phyloP scores from a whole-genome alignment of 2,329 filamentous ascomycete genomes.

The Ceratocystis papillata region DNA sequence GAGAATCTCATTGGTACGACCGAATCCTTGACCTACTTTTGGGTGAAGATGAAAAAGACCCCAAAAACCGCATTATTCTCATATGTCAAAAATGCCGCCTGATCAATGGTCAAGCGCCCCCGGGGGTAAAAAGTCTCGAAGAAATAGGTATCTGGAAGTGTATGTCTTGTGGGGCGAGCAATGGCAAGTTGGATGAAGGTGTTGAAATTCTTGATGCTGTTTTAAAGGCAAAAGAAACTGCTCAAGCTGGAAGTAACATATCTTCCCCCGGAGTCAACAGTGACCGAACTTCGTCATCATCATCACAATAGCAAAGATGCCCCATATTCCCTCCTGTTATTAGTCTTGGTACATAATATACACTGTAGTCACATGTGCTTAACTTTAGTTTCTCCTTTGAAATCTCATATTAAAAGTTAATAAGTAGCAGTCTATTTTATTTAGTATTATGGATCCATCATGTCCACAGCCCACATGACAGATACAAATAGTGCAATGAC shows the following conservation, averaged over 20 bases:
- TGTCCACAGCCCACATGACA: neutral
- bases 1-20: slow-evolving; percentile 75
- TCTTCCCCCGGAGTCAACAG: neutral
- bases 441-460: neutral
- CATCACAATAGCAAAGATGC: neutral
- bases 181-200: slow-evolving; percentile 70
- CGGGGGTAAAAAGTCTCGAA: slow-evolving; percentile 63
- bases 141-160: slow-evolving; percentile 85
- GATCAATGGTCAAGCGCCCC: slow-evolving; percentile 92
- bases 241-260: neutral
- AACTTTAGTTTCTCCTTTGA: too few relatives aligned
- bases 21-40: slow-evolving; percentile 82
- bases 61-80: slow-evolving; percentile 80
- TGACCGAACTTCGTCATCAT: neutral
- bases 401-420: too few relatives aligned
- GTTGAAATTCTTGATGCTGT: slow-evolving; percentile 62
- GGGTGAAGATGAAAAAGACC: slow-evolving; percentile 85
- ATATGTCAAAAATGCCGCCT: slow-evolving; percentile 74
- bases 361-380: too few relatives aligned
- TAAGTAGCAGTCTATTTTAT: neutral
- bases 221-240: slow-evolving; percentile 29
- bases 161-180: slow-evolving; percentile 68
- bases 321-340: neutral
- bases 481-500: neutral
- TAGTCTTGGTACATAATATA: neutral